These are phyloP conservation scores for Noccaea caerulescens DNA, from an alignment of 345 rosid species.

Conservation along the genomic window DNA sequence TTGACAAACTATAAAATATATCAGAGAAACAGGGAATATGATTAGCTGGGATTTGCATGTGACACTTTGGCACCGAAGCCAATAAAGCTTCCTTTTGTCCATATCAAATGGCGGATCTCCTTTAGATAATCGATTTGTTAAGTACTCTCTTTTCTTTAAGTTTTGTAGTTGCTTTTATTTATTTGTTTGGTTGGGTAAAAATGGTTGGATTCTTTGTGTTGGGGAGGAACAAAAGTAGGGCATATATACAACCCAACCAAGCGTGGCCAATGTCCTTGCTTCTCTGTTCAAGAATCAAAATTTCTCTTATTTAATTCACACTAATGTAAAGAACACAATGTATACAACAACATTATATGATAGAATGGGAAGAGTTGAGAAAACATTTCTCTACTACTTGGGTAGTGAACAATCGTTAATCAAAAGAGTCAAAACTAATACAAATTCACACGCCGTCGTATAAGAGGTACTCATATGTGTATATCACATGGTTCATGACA, in stretches of 20 bases:
- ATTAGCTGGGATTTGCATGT: conserved; percentile 41
- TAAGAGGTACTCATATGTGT: too few relatives aligned
- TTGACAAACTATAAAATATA: neutral
- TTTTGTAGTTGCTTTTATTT: neutral
- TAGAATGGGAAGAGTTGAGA: neutral
- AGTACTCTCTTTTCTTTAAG: neutral
- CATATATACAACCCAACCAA: conserved; percentile 54
- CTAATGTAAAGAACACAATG: too few relatives aligned
- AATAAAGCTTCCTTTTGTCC: conserved; percentile 56
- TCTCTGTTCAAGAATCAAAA: conserved; percentile 34
- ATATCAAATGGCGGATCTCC: conserved; percentile 28
- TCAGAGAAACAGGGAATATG: conserved; percentile 8
- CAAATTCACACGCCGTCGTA: too few relatives aligned
- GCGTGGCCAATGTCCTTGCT: conserved; percentile 38
- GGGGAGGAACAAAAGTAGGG: conserved; percentile 61
- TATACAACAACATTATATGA: too few relatives aligned
- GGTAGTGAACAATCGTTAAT: neutral
- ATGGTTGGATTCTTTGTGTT: conserved; percentile 56
- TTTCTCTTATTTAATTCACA: neutral
- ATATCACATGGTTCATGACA: too few relatives aligned
- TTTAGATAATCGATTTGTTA: conserved; percentile 2
- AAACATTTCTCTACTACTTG: neutral
- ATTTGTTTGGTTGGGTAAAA: conserved; percentile 26
- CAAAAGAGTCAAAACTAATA: too few relatives aligned
- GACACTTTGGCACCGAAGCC: conserved; percentile 31